A percentile compares a stretch with the other conserved stretches of the same genome.
phyloP scores from a whole-genome alignment of 257 asterid species.

The Solanum gandarillasii region DNA sequence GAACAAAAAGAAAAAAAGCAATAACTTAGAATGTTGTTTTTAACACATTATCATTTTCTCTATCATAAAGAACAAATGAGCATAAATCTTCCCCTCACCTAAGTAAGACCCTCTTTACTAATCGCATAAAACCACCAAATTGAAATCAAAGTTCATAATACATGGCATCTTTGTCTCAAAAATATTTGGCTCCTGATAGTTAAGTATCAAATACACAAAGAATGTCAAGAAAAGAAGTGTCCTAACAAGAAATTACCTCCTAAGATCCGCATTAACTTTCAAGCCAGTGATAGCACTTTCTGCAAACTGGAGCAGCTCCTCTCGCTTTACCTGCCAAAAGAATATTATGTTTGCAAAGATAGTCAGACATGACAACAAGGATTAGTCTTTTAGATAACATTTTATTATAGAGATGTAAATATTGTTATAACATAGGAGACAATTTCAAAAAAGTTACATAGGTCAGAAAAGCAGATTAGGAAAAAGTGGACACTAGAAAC shows the following conservation, averaged over 20 bases:
- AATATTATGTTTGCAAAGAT: neutral
- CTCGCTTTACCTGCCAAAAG: slow-evolving; percentile 74
- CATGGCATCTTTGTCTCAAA: neutral
- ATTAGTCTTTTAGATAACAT: neutral
- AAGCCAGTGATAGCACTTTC: slow-evolving; percentile 96
- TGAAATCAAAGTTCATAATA: neutral
- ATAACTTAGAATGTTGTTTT: neutral
- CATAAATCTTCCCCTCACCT: neutral
- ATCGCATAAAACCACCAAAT: neutral
- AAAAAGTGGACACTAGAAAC: neutral
- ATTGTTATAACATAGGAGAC: neutral
- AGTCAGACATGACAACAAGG: neutral
- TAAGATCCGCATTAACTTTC: slow-evolving; percentile 73
- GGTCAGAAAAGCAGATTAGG: neutral
- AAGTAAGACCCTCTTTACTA: neutral
- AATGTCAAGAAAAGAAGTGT: neutral
- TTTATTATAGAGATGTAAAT: neutral
- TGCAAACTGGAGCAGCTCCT: slow-evolving; percentile 90
- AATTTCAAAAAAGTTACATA: neutral
- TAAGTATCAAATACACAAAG: neutral
- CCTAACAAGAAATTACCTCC: slow-evolving; percentile 38
- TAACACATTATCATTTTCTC: neutral
- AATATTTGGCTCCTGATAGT: neutral
- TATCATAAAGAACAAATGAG: neutral
- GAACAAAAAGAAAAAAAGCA: neutral